Evolutionary conservation across 139 green algal genomes (phyloP), one percentile per base, ranked within the genome.

Genomic region (Picochlorum sp.): DNA sequence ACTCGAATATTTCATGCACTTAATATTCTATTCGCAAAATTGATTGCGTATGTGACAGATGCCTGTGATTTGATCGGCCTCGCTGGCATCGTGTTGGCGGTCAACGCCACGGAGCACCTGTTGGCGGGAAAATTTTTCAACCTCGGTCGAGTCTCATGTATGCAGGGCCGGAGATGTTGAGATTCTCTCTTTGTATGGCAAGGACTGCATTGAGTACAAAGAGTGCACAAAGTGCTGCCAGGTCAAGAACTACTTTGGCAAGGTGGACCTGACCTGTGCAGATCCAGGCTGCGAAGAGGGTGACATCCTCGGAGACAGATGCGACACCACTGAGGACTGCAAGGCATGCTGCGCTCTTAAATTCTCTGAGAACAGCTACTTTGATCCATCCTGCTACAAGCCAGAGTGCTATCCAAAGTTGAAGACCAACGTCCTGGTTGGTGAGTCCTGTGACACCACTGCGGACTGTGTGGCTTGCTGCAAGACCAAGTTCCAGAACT

Each of bases 121-220:
- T 41, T 41, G 34, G 34, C 34, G 34, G 34, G 34, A 41, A 30
- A 41, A 41, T 41, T 41, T 41, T 41, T 41, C 24, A 11, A 41
- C 34, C 34, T 11, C 0, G 34, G 34, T 30, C 0, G 28, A 30
- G 28, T 41, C 9, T 11, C 6, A 41, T 13, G 8, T 7, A 13
- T 54, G 47, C 47, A 54, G 47, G 47, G 47, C 47, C 16, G 18
- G n/a, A 54, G 47, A 54, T 54, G 47, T 54, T 54, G 47, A 54
- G n/a, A 54, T 54, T 54, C 18, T 21, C 11, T 26, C 18, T 20
- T 21, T 54, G n/a, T 54, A 54, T 21, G n/a, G 18, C 47, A 54
- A 54, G 47, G 15, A 54, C 11, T 54, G 47, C n/a, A 54, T 13
- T 10, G 47, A 54, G n/a, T 54, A 54, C n/a, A 20, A 26, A 21